Base-by-base conservation (phyloP, 2,329 filamentous ascomycete species). In the Metarhizium rileyi region DNA sequence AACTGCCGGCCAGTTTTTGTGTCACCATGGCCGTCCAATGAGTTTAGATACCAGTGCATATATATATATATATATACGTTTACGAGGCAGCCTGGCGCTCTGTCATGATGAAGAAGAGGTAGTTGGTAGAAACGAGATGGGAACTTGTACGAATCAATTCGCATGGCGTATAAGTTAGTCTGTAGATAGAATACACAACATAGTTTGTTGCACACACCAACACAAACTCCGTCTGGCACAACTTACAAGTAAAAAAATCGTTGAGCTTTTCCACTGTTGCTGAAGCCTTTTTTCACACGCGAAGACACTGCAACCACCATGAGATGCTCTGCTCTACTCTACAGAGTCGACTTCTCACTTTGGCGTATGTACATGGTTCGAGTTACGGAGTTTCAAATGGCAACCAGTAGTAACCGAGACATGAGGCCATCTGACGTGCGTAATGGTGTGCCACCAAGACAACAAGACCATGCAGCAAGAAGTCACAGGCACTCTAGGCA, bases 401-500 rank as follows among this genome's bases (percentile, higher is more conserved):
- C 38, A 42, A n/a, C 22, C 38, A 25, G 14, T 22, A 42, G 25
- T 8, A 42, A 42, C 38, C 38, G 38, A 42, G 38, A 42, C 38
- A 42, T 20, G 16, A 18, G 38, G n/a, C 38, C 38, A 42, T 42
- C 38, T 42, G 38, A 42, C 38, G 25, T 42, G 38, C 18, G n/a
- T 42, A 25, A 12, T 42, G 38, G 38, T 42, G 38, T 42, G 38
- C 38, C 10, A 42, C 38, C 38, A 25, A 42, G 38, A 25, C 38
- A 42, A 38, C 35, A 20, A 42, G 18, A 14, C 10, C 10, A 42
- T 22, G 10, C 22, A 10, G 38, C 38, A n/a, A n/a, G 7, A 22
- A 42, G 38, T 7, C 38, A 23, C n/a, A 25, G 38, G 38, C 38
- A 42, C 22, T 27, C 25, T 22, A 49, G 48, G 48, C 48, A 49